Base-by-base conservation (phyloP, 2,329 filamentous ascomycete species). In the Phialophora chinensis region DNA sequence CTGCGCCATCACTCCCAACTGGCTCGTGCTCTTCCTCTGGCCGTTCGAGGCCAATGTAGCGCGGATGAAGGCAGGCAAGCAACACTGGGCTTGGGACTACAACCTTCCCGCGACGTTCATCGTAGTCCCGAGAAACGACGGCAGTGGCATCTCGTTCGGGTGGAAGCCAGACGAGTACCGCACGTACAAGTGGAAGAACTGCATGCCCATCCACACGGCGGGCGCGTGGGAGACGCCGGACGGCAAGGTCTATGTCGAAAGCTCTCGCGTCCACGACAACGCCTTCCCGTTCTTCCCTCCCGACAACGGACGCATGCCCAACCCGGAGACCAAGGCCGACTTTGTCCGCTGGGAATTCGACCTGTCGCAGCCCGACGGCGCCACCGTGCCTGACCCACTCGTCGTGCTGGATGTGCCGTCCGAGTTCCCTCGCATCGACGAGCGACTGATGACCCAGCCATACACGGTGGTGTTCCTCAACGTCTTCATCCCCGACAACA, bases 261-360 rank as follows among this genome's bases (percentile, higher is more conserved):
- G 55, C 35, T 54, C 61, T 4, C 8, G 65, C 10, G 65, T 67
- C 2, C 20, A 33, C 49, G 60, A 67, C n/a, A 67, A 67, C 29
- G 38, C 31, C 11, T 57, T 67, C 20, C 61, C 61, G 3, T 67
- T 63, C 60, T 67, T 67, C 49, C 60, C 60, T 2, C 33, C 54
- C 11, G 42, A 53, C 2, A 17, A 66, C 27, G 58, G 58, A 3
- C 42, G 65, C 6, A 60, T 44, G 44, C 47, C 65, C 6, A 14
- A 3, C 11, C 54, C 55, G 20, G 25, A 67, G 3, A 29, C 65
- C 20, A 67, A 64, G 38, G 65, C 65, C 20, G 65, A 67, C 27
- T 63, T 63, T 47, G 65, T 67, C 0, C 54, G 65, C 2, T 67
- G 55, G 55, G 56, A 67, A 42, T 23, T 67, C n/a, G 65, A 67